These are phyloP conservation scores for Petasospora rhodanensis DNA, from an alignment of 1,139 yeast genomes.

Conservation along the genomic window DNA sequence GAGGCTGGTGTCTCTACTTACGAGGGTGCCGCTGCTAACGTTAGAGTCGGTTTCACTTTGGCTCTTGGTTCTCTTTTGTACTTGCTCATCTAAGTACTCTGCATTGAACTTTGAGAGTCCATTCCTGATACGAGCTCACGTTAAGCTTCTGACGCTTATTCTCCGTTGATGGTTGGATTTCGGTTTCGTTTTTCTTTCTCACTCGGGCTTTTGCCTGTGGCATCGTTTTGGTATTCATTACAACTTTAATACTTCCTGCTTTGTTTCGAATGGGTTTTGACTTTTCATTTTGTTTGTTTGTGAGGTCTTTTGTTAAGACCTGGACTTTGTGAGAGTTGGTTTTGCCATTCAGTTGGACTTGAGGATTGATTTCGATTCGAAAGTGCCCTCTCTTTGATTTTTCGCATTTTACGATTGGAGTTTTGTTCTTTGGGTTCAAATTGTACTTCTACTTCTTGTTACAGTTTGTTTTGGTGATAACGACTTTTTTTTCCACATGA, in stretches of 20 bases:
- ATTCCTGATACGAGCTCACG: conserved; percentile 9
- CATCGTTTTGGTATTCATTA: conserved; percentile 1
- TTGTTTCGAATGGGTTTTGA: no score
- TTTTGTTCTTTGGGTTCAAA: conserved; percentile 1
- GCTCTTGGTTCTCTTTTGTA: conserved; percentile 23
- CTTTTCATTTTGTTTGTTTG: conserved; percentile 1
- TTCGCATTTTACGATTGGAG: neutral
- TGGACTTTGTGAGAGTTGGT: no score
- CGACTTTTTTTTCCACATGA: conserved; percentile 4
- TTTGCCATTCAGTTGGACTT: neutral
- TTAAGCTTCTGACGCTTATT: neutral
- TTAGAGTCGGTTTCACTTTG: conserved; percentile 20
- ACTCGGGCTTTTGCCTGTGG: no score
- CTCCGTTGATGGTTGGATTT: conserved; percentile 1
- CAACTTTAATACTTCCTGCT: no score
- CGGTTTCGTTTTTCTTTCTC: neutral
- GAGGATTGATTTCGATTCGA: neutral
- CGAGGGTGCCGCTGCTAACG: conserved; percentile 24
- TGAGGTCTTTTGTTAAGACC: no score
- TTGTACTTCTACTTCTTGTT: conserved; percentile 2
- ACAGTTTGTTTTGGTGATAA: conserved; percentile 4
- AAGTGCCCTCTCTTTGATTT: neutral
- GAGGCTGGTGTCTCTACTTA: conserved; percentile 15
- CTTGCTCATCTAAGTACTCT: conserved; percentile 22
- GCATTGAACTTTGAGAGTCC: conserved; percentile 1